Base-by-base conservation (phyloP, 345 rosid genomes). In the Murraya koenigii region DNA sequence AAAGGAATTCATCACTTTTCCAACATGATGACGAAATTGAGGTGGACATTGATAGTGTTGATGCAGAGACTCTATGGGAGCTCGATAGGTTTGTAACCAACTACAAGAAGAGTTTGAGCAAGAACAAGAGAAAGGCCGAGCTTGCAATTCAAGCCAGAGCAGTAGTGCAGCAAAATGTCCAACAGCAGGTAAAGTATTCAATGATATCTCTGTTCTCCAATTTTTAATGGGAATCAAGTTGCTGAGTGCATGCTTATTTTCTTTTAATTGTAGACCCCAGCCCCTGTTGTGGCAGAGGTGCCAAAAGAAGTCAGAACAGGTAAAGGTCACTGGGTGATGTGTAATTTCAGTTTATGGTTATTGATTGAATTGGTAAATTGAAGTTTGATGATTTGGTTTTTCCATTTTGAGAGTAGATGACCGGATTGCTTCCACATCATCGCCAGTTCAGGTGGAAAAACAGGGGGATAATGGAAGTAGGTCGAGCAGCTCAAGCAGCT, bases 1-100 rank as follows among this genome's bases (percentile, higher is more conserved):
- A 89, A 85, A 92, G 99, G 82, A 96, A 90, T 84, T 86, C 99
- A 1, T 82, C 94, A 26, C 89, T 96, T 60, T 87, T 83, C 73
- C 93, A 90, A 78, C 91, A 87, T 47, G 99, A 94, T 71, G 98
- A 90, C 79, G 99, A 96, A 83, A 94, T 96, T 80, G 99, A 96
- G 84, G 98, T 95, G 55, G 99, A 95, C 82, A 95, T 95, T 77
- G 99, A 95, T 83, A 90, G 89, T 83, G 98, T 96, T 85, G 99
- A 96, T 83, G 87, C 93, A 0, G 99, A 96, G 89, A 96, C 99
- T 73, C 90, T 96, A 33, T 96, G 99, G 99, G 99, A 96, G 87
- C 90, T 96, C 58, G 99, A 96, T 81, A 91, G 99, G 84, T 96
- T 94, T 87, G 94, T 94, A 0, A 92, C 95, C 78, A 96, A 96